phyloP scores from a whole-genome alignment of 2,329 filamentous ascomycete species.

The Scedosporium apiospermum region DNA sequence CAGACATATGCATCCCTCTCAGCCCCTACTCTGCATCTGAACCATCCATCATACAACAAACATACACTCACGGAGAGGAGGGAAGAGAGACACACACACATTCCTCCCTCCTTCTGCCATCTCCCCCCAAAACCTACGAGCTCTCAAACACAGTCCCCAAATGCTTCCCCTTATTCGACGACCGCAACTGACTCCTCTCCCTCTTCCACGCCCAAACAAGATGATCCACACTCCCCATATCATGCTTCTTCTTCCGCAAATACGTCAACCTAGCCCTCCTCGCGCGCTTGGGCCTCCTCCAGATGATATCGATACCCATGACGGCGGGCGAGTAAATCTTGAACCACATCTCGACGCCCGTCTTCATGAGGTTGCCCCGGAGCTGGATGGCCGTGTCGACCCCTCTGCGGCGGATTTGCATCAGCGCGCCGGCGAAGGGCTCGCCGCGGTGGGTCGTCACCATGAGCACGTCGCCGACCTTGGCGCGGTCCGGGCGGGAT shows the following conservation, averaged over 20 bases:
- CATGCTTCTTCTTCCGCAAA: constrained; percentile 80
- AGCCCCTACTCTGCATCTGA: too few species aligned
- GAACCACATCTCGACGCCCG: constrained; percentile 94
- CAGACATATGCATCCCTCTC: too few species aligned
- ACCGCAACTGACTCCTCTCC: constrained; percentile 28
- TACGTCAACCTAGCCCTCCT: constrained; percentile 83
- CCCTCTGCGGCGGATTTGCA: constrained; percentile 80
- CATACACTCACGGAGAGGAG: too few species aligned
- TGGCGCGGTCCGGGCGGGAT: constrained; percentile 67
- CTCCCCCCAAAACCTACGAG: neutral
- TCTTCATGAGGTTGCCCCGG: constrained; percentile 73
- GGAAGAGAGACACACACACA: neutral
- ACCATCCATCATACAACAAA: neutral
- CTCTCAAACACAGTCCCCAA: constrained; percentile 12
- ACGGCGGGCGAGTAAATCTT: constrained; percentile 91
- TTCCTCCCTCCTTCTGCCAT: neutral
- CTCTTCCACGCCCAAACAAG: constrained; percentile 51
- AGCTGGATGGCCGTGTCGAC: constrained; percentile 83
- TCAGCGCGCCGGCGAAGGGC: constrained; percentile 79
- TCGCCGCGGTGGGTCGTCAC: constrained; percentile 74
- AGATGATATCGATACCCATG: constrained; percentile 85
- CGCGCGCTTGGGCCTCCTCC: constrained; percentile 74
- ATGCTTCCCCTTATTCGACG: constrained; percentile 9
- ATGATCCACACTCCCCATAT: constrained; percentile 76
- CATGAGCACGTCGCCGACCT: constrained; percentile 83